These are phyloP conservation scores for Candida jianshihensis DNA, from an alignment of 805 yeast genomes.

Conservation along the genomic window DNA sequence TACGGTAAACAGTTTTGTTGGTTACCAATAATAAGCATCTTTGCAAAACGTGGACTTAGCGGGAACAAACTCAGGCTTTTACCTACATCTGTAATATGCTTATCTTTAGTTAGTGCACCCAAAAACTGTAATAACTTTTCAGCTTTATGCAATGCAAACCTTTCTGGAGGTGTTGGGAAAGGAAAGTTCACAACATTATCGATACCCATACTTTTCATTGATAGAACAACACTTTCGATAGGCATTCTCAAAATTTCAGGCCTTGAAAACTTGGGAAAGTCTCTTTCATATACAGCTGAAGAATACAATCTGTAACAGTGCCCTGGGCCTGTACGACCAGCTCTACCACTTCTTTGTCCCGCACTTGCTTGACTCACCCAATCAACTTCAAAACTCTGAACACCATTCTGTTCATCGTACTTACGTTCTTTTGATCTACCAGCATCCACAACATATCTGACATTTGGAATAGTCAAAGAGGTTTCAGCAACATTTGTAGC, in stretches of 20 bases:
- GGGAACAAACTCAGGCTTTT: constrained; percentile 86
- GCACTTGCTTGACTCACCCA: constrained; percentile 97
- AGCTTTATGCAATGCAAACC: constrained; percentile 52
- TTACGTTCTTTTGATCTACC: constrained; percentile 90
- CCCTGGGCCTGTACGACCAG: constrained; percentile 98
- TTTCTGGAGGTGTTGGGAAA: constrained; percentile 89
- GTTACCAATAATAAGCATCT: constrained; percentile 81
- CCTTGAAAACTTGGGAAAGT: constrained; percentile 70
- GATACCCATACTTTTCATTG: constrained; percentile 96
- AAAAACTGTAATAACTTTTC: constrained; percentile 58
- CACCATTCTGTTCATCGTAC: constrained; percentile 76
- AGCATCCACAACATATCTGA: constrained; percentile 89
- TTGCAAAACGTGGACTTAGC: constrained; percentile 86
- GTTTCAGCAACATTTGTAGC: constrained; percentile 99
- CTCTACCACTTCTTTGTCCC: constrained; percentile 92
- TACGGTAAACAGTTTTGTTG: constrained; percentile 83
- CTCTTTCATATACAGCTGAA: constrained; percentile 87
- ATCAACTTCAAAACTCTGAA: constrained; percentile 83
- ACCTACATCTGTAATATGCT: constrained; percentile 69
- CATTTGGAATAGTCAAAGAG: constrained; percentile 91
- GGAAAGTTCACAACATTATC: constrained; percentile 88
- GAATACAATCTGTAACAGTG: constrained; percentile 90
- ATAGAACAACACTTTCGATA: constrained; percentile 88
- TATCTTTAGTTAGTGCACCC: constrained; percentile 64
- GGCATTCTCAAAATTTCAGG: constrained; percentile 97